phyloP scores from a whole-genome alignment of 2,329 filamentous ascomycete species.

The Fusarium circinatum region DNA sequence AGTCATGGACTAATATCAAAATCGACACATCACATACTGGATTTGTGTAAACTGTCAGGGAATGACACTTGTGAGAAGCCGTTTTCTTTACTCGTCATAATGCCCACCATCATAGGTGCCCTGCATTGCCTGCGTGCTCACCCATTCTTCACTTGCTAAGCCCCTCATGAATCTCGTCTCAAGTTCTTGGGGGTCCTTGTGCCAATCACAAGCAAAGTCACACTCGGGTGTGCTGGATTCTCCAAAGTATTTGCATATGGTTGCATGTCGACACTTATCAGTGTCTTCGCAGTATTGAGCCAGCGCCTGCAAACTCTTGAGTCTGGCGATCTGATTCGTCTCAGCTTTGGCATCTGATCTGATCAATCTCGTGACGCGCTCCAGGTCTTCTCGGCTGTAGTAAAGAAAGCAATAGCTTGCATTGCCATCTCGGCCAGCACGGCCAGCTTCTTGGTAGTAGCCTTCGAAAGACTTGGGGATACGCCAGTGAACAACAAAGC shows the following conservation, averaged over 20 bases:
- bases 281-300: constrained; percentile 85
- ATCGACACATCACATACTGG: not conserved
- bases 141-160: constrained; percentile 69
- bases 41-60: not conserved
- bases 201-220: constrained; percentile 81
- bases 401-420: constrained; percentile 89
- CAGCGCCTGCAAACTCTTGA: constrained; percentile 73
- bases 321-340: constrained; percentile 60
- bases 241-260: constrained; percentile 82
- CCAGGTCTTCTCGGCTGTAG: constrained; percentile 87
- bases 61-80: not conserved
- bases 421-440: constrained; percentile 89
- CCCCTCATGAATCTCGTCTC: constrained; percentile 66
- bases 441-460: constrained; percentile 94
- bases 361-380: constrained; percentile 72
- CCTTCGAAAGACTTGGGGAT: constrained; percentile 94
- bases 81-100: constrained; percentile 56
- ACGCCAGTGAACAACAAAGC: constrained; percentile 95
- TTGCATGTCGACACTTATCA: constrained; percentile 75
- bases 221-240: constrained; percentile 69
- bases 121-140: constrained; percentile 70
- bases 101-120: constrained; percentile 67
- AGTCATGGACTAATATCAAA: not conserved
- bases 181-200: constrained; percentile 72
- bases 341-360: constrained; percentile 56